phyloP scores from a whole-genome alignment of 129 eudicot genomes.

The Tagetes patula region DNA sequence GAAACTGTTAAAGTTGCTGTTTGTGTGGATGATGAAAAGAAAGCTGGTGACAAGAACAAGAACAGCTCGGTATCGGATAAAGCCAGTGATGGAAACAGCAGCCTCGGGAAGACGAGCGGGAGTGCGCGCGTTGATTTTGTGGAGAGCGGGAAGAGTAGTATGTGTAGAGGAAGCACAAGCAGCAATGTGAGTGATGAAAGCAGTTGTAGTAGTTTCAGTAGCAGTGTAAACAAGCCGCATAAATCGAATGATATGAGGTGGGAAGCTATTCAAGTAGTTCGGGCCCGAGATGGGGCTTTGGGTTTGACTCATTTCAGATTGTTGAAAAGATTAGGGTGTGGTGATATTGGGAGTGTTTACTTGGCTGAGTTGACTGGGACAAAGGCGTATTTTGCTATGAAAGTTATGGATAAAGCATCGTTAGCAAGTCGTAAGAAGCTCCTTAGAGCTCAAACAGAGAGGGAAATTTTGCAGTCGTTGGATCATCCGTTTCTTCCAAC shows the following conservation, averaged over 20 bases:
- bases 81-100: constrained; percentile 41
- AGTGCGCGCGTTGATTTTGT: constrained; percentile 39
- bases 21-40: constrained; percentile 45
- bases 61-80: constrained; percentile 53
- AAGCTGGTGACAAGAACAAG: constrained; percentile 40
- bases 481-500: constrained; percentile 88
- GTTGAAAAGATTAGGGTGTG: constrained; percentile 82
- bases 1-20: constrained; percentile 17
- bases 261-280: constrained; percentile 63
- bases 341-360: constrained; percentile 90
- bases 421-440: constrained; percentile 79
- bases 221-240: constrained; percentile 62
- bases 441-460: constrained; percentile 80
- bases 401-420: constrained; percentile 89
- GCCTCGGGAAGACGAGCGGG: constrained; percentile 44
- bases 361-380: constrained; percentile 77
- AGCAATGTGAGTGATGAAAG: constrained; percentile 72
- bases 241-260: constrained; percentile 66
- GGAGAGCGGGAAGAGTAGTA: constrained; percentile 62
- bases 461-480: constrained; percentile 70
- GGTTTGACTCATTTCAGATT: constrained; percentile 78
- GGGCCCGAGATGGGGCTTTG: constrained; percentile 59
- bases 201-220: constrained; percentile 71
- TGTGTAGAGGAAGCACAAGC: constrained; percentile 51
- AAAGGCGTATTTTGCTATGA: constrained; percentile 70